These are phyloP conservation scores for Myrica gale DNA, from an alignment of 306 rosid species.

Conservation along the genomic window DNA sequence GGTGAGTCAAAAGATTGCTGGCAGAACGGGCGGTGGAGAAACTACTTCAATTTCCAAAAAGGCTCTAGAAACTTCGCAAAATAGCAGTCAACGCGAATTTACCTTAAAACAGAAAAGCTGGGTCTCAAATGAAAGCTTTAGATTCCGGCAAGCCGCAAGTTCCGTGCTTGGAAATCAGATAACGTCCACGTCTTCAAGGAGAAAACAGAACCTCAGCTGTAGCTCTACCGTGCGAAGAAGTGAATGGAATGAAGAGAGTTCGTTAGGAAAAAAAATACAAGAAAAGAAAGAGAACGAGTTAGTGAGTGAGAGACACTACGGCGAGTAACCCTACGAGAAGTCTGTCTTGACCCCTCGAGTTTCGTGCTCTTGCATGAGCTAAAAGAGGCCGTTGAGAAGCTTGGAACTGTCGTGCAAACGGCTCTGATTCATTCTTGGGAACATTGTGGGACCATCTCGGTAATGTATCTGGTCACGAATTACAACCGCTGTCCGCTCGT, in stretches of 20 bases:
- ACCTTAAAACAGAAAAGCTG: constrained; percentile 20
- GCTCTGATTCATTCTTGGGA: constrained; percentile 14
- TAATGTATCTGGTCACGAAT: constrained; percentile 5
- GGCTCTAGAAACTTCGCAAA: neutral
- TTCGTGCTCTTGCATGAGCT: constrained; percentile 43
- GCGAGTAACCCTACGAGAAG: constrained; percentile 22
- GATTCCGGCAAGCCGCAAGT: constrained; percentile 12
- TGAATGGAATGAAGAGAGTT: neutral
- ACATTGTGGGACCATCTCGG: constrained; percentile 5
- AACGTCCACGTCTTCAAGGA: neutral
- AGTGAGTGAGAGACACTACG: constrained; percentile 11
- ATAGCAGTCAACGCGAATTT: neutral
- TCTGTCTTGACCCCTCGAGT: constrained; percentile 28
- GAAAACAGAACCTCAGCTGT: neutral
- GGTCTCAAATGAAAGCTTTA: constrained; percentile 21
- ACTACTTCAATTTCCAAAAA: constrained; percentile 1
- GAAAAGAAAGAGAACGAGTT: constrained; percentile 24
- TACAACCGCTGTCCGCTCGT: constrained; percentile 16
- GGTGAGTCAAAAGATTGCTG: neutral
- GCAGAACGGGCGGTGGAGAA: constrained; percentile 9
- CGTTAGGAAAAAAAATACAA: neutral
- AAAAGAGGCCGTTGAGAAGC: constrained; percentile 8
- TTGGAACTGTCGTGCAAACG: constrained; percentile 12
- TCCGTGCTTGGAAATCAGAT: constrained; percentile 14
- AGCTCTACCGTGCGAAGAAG: neutral